Evolutionary conservation across 441 rosid species (phyloP).

Genomic region (Arabidopsis lyrata): DNA sequence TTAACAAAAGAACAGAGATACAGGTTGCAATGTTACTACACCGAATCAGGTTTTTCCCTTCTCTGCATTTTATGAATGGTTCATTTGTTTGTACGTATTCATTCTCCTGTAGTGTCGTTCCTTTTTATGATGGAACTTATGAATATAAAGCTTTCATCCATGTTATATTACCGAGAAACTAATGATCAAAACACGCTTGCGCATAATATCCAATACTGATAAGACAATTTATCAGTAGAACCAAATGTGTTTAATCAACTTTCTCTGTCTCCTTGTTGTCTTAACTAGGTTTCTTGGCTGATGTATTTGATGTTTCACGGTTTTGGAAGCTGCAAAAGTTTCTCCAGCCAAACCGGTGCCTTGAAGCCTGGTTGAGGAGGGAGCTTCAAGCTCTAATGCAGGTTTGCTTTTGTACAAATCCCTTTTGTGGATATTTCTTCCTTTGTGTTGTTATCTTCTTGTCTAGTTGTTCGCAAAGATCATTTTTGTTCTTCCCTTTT

Average conservation of each 20-base stretch:
- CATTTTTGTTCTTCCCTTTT: not conserved
- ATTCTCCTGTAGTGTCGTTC: conserved; percentile 19
- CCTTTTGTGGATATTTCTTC: not conserved
- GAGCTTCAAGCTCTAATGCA: conserved; percentile 91
- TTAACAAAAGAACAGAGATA: conserved; percentile 67
- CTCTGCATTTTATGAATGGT: conserved; percentile 34
- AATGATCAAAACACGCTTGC: not conserved
- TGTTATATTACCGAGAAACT: not conserved
- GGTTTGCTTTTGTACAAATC: conserved; percentile 47
- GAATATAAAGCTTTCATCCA: not conserved
- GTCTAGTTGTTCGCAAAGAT: not conserved
- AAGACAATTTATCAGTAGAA: not conserved
- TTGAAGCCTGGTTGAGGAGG: conserved; percentile 78
- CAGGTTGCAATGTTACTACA: conserved; percentile 69
- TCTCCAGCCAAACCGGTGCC: conserved; percentile 70
- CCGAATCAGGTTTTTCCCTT: conserved; percentile 61
- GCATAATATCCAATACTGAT: not conserved
- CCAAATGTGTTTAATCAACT: conserved; percentile 12
- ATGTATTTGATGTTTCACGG: conserved; percentile 53
- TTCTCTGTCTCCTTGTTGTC: conserved; percentile 4
- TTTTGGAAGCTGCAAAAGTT: conserved; percentile 78
- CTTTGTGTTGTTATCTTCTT: conserved; percentile 13
- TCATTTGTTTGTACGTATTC: conserved; percentile 6
- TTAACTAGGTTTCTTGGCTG: conserved; percentile 64
- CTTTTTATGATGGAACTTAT: not conserved